A percentile compares a stretch with the other conserved stretches of the same genome.
phyloP scores from a whole-genome alignment of 257 asterid genomes.

The Salvia miltiorrhiza region DNA sequence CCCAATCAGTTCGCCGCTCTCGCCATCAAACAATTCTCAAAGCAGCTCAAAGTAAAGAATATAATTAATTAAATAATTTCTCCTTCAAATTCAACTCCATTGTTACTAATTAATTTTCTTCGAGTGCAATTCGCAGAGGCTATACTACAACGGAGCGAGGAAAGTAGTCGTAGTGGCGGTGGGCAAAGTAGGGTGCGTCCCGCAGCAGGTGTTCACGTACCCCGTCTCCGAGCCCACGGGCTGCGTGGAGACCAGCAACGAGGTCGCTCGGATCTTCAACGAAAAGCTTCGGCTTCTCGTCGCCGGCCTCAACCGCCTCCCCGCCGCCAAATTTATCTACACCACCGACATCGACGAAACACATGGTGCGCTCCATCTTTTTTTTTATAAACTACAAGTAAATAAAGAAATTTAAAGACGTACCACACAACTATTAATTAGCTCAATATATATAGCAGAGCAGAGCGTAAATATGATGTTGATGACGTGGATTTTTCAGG shows the following conservation, averaged over 20 bases:
- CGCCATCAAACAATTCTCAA: slow-evolving; percentile 21
- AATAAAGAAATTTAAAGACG: no score
- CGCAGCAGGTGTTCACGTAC: slow-evolving; percentile 25
- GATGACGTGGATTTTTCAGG: no score
- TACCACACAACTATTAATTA: no score
- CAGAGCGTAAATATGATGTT: no score
- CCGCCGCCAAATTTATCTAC: slow-evolving; percentile 27
- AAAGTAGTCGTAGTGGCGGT: slow-evolving; percentile 35
- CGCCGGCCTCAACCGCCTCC: slow-evolving; percentile 17
- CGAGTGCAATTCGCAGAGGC: slow-evolving; percentile 39
- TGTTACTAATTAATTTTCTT: no score
- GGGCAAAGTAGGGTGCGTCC: slow-evolving; percentile 42
- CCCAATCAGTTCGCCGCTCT: slow-evolving; percentile 30
- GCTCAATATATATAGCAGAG: no score
- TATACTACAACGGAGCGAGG: slow-evolving; percentile 46
- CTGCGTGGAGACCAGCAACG: slow-evolving; percentile 35
- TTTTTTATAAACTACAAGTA: no score
- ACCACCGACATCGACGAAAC: neutral
- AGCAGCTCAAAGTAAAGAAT: no score
- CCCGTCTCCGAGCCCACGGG: slow-evolving; percentile 23
- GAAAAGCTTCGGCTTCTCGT: slow-evolving; percentile 26
- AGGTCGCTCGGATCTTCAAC: slow-evolving; percentile 24
- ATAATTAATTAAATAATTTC: no score
- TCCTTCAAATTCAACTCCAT: no score
- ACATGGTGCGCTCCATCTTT: no score